phyloP scores from a whole-genome alignment of 495 filamentous ascomycete species.

The Lindgomyces ingoldianus region DNA sequence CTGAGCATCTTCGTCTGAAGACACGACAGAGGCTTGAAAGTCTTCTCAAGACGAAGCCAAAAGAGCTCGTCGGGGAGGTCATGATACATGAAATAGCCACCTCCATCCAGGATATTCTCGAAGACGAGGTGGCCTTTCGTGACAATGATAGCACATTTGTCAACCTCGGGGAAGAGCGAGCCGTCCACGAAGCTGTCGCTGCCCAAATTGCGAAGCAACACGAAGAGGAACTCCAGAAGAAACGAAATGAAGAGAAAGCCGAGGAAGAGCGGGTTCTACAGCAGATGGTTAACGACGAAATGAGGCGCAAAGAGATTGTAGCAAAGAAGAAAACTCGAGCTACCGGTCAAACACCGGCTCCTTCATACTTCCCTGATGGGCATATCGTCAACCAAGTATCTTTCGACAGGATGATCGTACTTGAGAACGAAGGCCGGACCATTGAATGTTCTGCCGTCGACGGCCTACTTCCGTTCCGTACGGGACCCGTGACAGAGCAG shows the following conservation, averaged over 20 bases:
- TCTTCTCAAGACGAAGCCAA: conserved; percentile 69
- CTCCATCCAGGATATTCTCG: conserved; percentile 80
- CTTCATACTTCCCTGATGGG: conserved; percentile 39
- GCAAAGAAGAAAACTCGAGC: conserved; percentile 39
- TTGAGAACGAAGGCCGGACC: conserved; percentile 24
- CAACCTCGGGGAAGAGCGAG: conserved; percentile 87
- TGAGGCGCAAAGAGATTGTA: conserved; percentile 57
- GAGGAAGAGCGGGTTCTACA: conserved; percentile 77
- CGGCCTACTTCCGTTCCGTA: conserved; percentile 20
- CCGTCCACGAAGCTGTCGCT: conserved; percentile 62
- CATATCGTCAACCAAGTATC: conserved; percentile 52
- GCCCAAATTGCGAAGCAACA: conserved; percentile 51
- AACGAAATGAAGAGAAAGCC: conserved; percentile 54
- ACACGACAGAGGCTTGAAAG: conserved; percentile 68
- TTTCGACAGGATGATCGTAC: conserved; percentile 69
- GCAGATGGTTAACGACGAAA: conserved; percentile 74
- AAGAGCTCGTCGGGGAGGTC: conserved; percentile 69
- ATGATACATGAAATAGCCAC: conserved; percentile 90
- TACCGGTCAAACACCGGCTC: conserved; percentile 40
- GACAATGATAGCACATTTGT: conserved; percentile 72
- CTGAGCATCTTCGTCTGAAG: conserved; percentile 61
- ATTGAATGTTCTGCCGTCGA: conserved; percentile 31
- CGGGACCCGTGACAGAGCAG: conserved; percentile 39
- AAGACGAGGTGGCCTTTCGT: conserved; percentile 76
- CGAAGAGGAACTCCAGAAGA: conserved; percentile 49